Evolutionary conservation across 352 stramenopile species (phyloP).

Genomic region (Globisporangium echinulatum): DNA sequence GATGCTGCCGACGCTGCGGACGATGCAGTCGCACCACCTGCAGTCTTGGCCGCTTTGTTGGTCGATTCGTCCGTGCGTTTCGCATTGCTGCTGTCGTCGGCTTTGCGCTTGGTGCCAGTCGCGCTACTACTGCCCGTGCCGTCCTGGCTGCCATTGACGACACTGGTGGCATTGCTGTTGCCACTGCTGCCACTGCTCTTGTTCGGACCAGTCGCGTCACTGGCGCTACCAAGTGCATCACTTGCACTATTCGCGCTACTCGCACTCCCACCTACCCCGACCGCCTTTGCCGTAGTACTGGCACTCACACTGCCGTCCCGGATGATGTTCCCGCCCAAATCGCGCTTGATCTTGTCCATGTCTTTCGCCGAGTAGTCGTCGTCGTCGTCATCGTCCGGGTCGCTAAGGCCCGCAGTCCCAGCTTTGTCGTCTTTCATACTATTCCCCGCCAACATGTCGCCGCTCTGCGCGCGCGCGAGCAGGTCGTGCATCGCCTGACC

Average conservation of each 20-base stretch:
- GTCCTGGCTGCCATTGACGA: conserved; percentile 16
- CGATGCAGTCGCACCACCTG: background rate
- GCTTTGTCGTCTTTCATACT: background rate
- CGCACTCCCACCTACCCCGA: background rate
- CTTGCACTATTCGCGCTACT: background rate
- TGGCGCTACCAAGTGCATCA: no score
- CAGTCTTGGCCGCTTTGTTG: conserved; percentile 30
- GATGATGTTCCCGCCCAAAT: conserved; percentile 80
- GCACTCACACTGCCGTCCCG: conserved; percentile 24
- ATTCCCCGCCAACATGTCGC: conserved; percentile 33
- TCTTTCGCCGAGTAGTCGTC: conserved; percentile 72
- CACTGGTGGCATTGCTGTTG: conserved; percentile 1
- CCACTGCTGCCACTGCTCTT: conserved; percentile 3
- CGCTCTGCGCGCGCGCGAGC: conserved; percentile 70
- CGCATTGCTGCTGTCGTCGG: conserved; percentile 17
- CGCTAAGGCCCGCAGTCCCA: conserved; percentile 3
- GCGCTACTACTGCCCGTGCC: conserved; percentile 11
- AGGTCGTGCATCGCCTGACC: conserved; percentile 81
- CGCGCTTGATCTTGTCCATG: conserved; percentile 76
- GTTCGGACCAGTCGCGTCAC: background rate
- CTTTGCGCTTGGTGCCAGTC: conserved; percentile 42
- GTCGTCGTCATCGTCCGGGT: conserved; percentile 49
- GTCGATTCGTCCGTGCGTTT: conserved; percentile 42
- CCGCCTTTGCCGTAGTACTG: background rate
- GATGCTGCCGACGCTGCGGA: conserved; percentile 6